These are phyloP conservation scores for Thalassiosira mediterranea DNA, from an alignment of 352 stramenopile species.

Conservation along the genomic window DNA sequence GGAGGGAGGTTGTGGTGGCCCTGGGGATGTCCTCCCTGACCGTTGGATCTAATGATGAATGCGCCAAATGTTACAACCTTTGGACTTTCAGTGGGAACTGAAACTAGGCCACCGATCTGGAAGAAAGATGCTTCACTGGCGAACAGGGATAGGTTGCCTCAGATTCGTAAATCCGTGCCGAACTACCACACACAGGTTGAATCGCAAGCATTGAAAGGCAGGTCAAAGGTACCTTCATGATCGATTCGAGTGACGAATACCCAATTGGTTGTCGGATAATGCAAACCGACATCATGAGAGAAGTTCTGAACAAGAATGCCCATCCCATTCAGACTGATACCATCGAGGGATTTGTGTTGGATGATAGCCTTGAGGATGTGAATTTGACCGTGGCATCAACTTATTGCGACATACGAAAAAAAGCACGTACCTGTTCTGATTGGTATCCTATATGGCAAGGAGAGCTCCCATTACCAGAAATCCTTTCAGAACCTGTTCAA, in stretches of 20 bases:
- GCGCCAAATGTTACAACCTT: background rate
- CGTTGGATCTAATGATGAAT: too few relatives aligned
- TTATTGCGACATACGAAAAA: background rate
- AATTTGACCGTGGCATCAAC: background rate
- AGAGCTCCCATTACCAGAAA: background rate
- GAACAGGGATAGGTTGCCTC: background rate
- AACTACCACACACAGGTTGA: background rate
- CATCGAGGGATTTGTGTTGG: background rate
- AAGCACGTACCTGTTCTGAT: background rate
- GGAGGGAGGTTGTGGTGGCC: too few relatives aligned
- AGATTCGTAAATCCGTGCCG: background rate
- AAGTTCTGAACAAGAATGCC: background rate
- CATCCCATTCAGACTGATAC: background rate
- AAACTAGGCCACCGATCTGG: background rate
- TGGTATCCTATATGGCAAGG: background rate
- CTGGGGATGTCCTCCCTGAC: too few relatives aligned
- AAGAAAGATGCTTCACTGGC: background rate
- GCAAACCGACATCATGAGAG: background rate
- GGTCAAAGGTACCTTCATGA: background rate
- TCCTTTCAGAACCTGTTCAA: background rate
- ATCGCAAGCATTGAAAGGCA: background rate
- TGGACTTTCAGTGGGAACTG: background rate
- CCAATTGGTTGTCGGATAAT: background rate
- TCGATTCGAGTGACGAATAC: background rate
- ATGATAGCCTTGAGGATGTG: background rate